Evolutionary conservation across 208 protist genomes (phyloP).

Genomic region (Crithidia fasciculata): DNA sequence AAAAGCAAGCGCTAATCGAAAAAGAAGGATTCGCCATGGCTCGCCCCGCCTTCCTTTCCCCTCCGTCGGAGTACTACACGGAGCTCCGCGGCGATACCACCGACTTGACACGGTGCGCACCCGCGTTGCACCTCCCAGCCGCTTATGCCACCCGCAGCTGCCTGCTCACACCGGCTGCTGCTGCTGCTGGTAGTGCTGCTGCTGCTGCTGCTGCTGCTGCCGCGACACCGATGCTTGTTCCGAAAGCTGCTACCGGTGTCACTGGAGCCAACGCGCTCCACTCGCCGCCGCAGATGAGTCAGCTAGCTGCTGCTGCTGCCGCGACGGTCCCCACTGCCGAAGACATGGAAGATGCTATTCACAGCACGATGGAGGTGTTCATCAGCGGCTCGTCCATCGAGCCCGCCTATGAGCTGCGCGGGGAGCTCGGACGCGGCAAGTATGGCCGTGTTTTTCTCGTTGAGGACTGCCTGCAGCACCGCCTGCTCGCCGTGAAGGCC

Average conservation of each 20-base stretch:
- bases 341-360: background rate
- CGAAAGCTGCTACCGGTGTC: background rate
- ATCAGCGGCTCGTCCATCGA: conserved; percentile 11
- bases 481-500: conserved; percentile 32
- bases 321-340: background rate
- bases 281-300: background rate
- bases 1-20: background rate
- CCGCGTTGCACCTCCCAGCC: background rate
- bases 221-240: background rate
- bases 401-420: conserved; percentile 27
- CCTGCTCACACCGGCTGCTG: too few species aligned
- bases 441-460: conserved; percentile 33
- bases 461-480: conserved; percentile 29
- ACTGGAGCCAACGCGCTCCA: too few species aligned
- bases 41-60: background rate
- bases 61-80: conserved; percentile 14
- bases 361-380: conserved; percentile 16
- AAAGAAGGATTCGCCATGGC: background rate
- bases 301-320: background rate
- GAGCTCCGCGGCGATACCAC: background rate
- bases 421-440: conserved; percentile 31
- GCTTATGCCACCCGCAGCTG: too few species aligned
- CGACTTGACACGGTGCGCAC: background rate
- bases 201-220: background rate
- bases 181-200: background rate